These are phyloP conservation scores for Phytophthora idaei DNA, from an alignment of 352 stramenopile genomes.

Conservation along the genomic window DNA sequence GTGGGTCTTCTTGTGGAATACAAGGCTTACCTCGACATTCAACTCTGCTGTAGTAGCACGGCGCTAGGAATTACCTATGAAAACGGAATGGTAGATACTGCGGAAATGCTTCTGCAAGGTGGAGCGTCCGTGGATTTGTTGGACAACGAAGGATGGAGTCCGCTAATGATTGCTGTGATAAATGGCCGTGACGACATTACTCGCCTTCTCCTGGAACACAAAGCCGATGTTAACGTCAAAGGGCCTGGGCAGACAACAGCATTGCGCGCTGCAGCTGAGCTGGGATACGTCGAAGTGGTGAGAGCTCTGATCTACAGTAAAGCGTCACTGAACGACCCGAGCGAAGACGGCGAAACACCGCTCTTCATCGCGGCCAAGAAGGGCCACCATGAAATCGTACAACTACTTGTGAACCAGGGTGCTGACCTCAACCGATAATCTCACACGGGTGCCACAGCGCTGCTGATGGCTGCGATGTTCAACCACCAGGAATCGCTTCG, in stretches of 20 bases:
- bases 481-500: conserved; percentile 15
- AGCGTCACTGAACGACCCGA: conserved; percentile 12
- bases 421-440: conserved; percentile 12
- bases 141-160: conserved; percentile 12
- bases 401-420: conserved; percentile 12
- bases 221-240: conserved; percentile 10
- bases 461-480: conserved; percentile 15
- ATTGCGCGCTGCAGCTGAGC: conserved; percentile 10
- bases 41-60: not conserved
- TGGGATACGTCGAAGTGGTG: conserved; percentile 5
- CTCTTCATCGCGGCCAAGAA: conserved; percentile 15
- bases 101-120: conserved; percentile 2
- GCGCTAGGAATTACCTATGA: conserved; percentile 16
- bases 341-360: conserved; percentile 10
- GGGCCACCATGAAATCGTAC: conserved; percentile 11
- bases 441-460: conserved; percentile 2
- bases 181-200: conserved; percentile 9
- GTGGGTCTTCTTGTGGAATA: conserved; percentile 15
- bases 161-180: conserved; percentile 6
- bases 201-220: conserved; percentile 6
- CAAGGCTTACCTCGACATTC: conserved; percentile 11
- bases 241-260: conserved; percentile 10
- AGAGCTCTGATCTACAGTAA: conserved; percentile 5
- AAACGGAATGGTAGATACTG: not conserved
- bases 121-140: conserved; percentile 13